phyloP scores from a whole-genome alignment of 2,329 filamentous ascomycete genomes.

The Diaporthe velutina region DNA sequence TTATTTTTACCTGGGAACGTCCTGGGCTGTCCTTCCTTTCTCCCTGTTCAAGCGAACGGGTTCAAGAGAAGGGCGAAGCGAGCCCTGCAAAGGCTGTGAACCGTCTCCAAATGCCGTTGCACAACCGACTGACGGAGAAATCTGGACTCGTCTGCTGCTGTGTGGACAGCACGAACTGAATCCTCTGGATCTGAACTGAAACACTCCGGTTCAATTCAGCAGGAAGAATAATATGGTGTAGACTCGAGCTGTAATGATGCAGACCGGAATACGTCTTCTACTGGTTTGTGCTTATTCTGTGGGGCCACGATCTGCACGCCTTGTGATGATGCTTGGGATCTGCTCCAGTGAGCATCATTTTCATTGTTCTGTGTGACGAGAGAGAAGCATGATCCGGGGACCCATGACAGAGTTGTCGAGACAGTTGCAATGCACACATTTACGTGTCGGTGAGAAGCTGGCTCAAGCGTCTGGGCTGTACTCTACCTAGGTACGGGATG shows the following conservation, averaged over 20 bases:
- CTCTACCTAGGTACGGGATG: too few relatives aligned
- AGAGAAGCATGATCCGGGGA: background rate
- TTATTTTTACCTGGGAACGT: background rate
- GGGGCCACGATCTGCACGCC: background rate
- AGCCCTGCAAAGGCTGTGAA: background rate
- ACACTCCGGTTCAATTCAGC: background rate
- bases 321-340: background rate
- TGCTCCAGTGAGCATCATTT: background rate
- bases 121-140: too few relatives aligned
- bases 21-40: background rate
- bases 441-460: background rate
- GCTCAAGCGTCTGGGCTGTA: background rate
- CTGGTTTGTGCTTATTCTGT: background rate
- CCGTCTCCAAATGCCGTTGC: too few relatives aligned
- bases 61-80: background rate
- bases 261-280: background rate
- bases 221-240: background rate
- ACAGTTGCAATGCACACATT: background rate
- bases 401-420: background rate
- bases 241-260: background rate
- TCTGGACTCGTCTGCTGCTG: background rate
- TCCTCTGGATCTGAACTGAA: background rate
- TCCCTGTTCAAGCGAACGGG: slow-evolving; percentile 6
- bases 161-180: background rate
- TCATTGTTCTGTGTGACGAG: slow-evolving; percentile 1